Evolutionary conservation across 306 rosid genomes (phyloP).

Genomic region (Oemleria cerasiformis): DNA sequence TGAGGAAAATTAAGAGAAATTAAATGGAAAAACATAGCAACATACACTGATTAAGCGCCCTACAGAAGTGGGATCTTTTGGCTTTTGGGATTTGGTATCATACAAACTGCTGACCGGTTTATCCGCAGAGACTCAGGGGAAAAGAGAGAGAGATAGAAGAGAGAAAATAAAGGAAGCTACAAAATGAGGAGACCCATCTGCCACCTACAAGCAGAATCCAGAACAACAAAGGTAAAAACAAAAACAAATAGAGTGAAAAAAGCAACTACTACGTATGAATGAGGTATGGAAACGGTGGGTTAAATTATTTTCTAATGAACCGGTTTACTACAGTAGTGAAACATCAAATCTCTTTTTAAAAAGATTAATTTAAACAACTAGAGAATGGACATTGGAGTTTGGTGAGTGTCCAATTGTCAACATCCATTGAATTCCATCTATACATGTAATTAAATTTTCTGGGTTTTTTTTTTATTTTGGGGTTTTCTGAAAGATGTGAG

Average conservation of each 20-base stretch:
- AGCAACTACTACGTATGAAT: constrained; percentile 16
- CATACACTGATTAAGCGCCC: constrained; percentile 18
- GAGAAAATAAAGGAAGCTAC: constrained; percentile 19
- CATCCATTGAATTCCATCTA: not conserved
- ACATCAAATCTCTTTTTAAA: no score
- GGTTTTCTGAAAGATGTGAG: constrained; percentile 16
- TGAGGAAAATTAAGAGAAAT: not conserved
- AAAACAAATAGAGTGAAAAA: constrained; percentile 17
- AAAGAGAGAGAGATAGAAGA: not conserved
- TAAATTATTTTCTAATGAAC: not conserved
- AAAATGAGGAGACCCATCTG: constrained; percentile 37
- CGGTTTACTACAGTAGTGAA: not conserved
- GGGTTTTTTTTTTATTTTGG: not conserved
- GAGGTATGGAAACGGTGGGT: not conserved
- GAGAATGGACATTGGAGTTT: not conserved
- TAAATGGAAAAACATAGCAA: not conserved
- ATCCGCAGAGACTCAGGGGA: constrained; percentile 53
- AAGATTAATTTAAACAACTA: not conserved
- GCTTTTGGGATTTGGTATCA: constrained; percentile 32
- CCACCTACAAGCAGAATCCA: constrained; percentile 32
- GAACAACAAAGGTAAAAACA: constrained; percentile 31
- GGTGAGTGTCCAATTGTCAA: not conserved
- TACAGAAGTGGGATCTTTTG: constrained; percentile 38
- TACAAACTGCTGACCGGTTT: constrained; percentile 45
- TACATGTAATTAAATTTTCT: not conserved